phyloP scores from a whole-genome alignment of 345 rosid genomes.

The Gossypium longicalyx region DNA sequence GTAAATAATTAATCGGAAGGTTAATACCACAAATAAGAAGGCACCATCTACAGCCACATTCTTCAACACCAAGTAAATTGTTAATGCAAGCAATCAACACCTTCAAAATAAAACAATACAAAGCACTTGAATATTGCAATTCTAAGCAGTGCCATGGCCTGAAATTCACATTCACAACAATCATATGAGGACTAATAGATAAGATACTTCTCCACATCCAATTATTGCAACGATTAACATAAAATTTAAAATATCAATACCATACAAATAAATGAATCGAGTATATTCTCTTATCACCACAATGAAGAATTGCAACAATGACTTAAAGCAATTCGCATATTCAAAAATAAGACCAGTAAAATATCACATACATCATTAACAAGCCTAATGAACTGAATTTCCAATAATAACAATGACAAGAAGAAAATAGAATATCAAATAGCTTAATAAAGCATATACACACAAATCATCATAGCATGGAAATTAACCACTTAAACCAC shows the following conservation, averaged over 20 bases:
- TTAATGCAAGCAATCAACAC: background rate
- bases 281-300: background rate
- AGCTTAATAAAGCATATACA: background rate
- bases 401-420: background rate
- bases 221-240: background rate
- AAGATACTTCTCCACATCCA: background rate
- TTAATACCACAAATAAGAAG: background rate
- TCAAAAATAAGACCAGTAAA: background rate
- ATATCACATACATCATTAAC: background rate
- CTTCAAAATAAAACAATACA: background rate
- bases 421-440: background rate
- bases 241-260: background rate
- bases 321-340: background rate
- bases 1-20: slow-evolving; percentile 8
- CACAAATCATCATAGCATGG: background rate
- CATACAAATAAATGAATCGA: background rate
- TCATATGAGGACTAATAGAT: background rate
- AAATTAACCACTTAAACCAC: background rate
- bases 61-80: background rate
- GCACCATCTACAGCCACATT: background rate
- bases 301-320: background rate
- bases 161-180: background rate
- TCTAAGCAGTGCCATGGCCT: background rate
- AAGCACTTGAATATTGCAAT: background rate
- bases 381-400: background rate